Evolutionary conservation across 441 rosid genomes (phyloP).

Genomic region (Populus hybrid): DNA sequence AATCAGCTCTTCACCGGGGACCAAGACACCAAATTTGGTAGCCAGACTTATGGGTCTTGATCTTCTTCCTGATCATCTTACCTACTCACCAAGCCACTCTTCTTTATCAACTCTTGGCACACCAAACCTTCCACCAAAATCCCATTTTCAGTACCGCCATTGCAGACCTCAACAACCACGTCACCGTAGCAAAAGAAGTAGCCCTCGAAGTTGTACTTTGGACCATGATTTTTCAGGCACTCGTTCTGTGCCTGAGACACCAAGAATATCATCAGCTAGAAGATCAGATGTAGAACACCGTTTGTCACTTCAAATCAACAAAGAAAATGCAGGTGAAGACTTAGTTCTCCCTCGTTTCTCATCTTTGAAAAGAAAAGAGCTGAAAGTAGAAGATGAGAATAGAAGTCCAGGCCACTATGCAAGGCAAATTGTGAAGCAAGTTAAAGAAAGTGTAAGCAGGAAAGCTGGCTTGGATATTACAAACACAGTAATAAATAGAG

Average conservation of each 20-base stretch:
- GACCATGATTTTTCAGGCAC: constrained; percentile 41
- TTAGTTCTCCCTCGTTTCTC: constrained; percentile 40
- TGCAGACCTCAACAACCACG: constrained; percentile 14
- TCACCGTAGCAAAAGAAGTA: constrained; percentile 19
- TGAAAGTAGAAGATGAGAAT: constrained; percentile 44
- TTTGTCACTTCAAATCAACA: constrained; percentile 73
- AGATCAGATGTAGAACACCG: constrained; percentile 76
- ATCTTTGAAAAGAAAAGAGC: constrained; percentile 39
- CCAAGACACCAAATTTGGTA: constrained; percentile 78
- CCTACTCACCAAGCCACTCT: constrained; percentile 32
- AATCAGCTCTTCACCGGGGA: constrained; percentile 58
- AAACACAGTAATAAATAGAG: constrained; percentile 51
- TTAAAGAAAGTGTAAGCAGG: constrained; percentile 58
- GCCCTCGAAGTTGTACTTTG: constrained; percentile 27
- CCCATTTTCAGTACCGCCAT: constrained; percentile 16
- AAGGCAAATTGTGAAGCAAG: constrained; percentile 65
- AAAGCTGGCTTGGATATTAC: constrained; percentile 71
- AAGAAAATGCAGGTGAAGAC: constrained; percentile 54
- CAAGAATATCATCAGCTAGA: constrained; percentile 67
- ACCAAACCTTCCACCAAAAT: constrained; percentile 27
- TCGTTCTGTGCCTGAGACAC: constrained; percentile 80
- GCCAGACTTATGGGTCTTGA: constrained; percentile 98
- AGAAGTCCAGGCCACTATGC: constrained; percentile 54
- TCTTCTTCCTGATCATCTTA: constrained; percentile 54
- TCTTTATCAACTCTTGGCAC: constrained; percentile 38